Percentiles rank a stretch among this genome's conserved stretches.
These are phyloP conservation scores for Pinus albicaulis DNA, from an alignment of 75 land plant species.

Conservation along the genomic window DNA sequence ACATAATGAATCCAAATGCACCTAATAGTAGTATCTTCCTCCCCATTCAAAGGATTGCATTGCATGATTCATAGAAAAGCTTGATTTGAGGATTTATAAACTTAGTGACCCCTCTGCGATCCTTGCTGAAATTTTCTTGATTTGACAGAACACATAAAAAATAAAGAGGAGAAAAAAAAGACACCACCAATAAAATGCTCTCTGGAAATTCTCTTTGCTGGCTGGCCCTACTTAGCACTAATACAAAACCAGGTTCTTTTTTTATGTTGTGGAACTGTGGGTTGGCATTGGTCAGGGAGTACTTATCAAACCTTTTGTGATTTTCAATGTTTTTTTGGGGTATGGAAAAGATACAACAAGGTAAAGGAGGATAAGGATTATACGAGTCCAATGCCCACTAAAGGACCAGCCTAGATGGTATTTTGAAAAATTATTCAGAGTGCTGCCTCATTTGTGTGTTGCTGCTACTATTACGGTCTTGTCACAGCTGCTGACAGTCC, in stretches of 20 bases:
- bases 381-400: neutral
- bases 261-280: neutral
- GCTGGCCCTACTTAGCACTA: constrained; percentile 5
- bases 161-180: too few species aligned
- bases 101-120: neutral
- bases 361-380: neutral
- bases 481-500: neutral
- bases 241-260: neutral
- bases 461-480: neutral
- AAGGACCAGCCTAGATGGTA: neutral
- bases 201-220: neutral
- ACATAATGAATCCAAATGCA: neutral
- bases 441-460: neutral
- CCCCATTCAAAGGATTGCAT: constrained; percentile 1
- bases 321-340: neutral
- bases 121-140: neutral
- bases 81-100: neutral
- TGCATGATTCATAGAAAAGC: neutral
- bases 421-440: neutral
- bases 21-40: neutral
- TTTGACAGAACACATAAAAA: neutral
- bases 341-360: neutral
- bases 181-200: neutral
- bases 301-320: neutral
- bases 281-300: neutral